Base-by-base conservation (phyloP, 805 yeast species). In the Lipomyces kockii region DNA sequence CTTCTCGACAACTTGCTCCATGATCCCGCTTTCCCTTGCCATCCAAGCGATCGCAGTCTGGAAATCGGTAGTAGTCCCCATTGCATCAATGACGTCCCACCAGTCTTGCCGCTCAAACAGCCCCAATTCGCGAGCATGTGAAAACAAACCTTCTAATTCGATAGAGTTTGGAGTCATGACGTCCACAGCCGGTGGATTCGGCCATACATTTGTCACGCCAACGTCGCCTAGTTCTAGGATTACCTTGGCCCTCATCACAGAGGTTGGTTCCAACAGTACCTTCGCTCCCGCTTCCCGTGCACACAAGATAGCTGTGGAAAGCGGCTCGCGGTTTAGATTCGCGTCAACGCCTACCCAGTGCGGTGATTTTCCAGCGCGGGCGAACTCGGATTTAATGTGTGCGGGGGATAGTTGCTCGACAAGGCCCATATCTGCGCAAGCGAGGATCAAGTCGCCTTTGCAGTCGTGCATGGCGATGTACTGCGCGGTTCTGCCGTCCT, bases 401-500 rank as follows among this genome's bases (percentile, higher is more conserved):
- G 78, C 76, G 0, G 77, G 61, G 14, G 86, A 80, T 57, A 85
- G 67, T 34, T 81, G 78, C 70, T 89, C 71, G 27, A 88, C 79
- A 9, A 89, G 85, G n/a, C 81, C 80, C 97, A 92, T 92, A 74
- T 91, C 97, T 3, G 97, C 94, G 74, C 91, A 86, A 0, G 97
- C 97, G 20, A 90, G 80, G 2, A 89, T 75, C 58, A 92, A 80
- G 2, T 83, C 87, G 0, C 97, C 97, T 6, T 78, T 74, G 9
- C 70, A 58, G 64, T 84, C 85, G 73, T 91, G 93, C 65, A 87
- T 82, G 0, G 96, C 88, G 5, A 86, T 83, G 74, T 92, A 92
- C 73, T 89, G 90, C 0, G 95, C 91, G 0, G 96, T 89, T 9
- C 76, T 56, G 8, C 63, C 67, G 7, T 43, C 39, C n/a, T 80